phyloP scores from a whole-genome alignment of 2,329 filamentous ascomycete genomes.

The Colletotrichum sp. region DNA sequence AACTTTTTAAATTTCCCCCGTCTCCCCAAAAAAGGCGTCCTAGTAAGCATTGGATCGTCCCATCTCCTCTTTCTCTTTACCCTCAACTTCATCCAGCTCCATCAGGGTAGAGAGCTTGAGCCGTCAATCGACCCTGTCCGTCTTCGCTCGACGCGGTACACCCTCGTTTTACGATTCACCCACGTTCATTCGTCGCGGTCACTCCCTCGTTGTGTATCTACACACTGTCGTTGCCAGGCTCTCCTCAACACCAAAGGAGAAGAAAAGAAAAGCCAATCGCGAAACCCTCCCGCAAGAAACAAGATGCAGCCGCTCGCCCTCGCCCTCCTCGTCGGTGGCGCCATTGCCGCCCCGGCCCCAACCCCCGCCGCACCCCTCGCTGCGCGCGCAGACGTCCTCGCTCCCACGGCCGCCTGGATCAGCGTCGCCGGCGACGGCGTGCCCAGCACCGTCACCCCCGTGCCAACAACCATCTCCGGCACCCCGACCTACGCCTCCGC shows the following conservation, averaged over 20 bases:
- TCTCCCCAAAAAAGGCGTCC: not conserved
- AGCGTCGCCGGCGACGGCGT: constrained; percentile 52
- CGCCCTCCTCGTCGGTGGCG: constrained; percentile 30
- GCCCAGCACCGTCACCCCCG: constrained; percentile 55
- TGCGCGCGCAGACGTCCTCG: constrained; percentile 23
- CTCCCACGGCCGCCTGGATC: constrained; percentile 55
- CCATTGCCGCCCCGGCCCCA: constrained; percentile 33
- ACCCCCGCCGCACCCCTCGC: constrained; percentile 24
- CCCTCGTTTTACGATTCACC: not conserved
- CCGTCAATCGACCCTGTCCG: not conserved
- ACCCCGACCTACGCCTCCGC: constrained; percentile 42
- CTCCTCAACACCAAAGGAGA: not conserved
- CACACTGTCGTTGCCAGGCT: not conserved
- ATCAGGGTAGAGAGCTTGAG: not conserved
- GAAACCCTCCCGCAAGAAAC: not conserved
- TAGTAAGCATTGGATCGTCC: not conserved
- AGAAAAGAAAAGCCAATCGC: not conserved
- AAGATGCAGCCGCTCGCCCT: constrained; percentile 36
- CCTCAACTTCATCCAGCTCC: not conserved
- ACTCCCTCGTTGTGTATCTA: not conserved
- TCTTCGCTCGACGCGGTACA: not conserved
- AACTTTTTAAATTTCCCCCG: not conserved
- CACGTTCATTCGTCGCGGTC: not conserved
- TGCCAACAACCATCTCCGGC: constrained; percentile 50
- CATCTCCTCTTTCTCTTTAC: not conserved